A percentile compares a stretch with the other conserved stretches of the same genome.
phyloP scores from a whole-genome alignment of 441 rosid genomes.

The Lepidium campestre region DNA sequence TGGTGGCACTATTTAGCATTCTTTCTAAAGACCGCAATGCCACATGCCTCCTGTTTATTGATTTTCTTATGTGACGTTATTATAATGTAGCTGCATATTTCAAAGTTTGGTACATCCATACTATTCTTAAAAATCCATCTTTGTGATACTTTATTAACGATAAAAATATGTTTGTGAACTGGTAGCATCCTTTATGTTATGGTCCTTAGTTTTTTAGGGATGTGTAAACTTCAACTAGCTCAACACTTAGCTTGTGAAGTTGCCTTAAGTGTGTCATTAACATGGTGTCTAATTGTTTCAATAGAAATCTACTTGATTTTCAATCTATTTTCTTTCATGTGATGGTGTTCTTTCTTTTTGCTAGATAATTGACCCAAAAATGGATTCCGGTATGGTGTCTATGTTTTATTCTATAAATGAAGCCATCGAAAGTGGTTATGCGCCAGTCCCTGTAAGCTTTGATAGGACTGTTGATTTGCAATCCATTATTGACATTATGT shows the following conservation, averaged over 20 bases:
- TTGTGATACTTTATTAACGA: not conserved
- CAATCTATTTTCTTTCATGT: not conserved
- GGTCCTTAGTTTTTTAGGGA: no score
- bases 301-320: not conserved
- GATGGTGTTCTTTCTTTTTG: constrained; percentile 7
- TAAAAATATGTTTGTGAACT: not conserved
- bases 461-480: constrained; percentile 65
- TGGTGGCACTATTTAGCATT: not conserved
- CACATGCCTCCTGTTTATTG: not conserved
- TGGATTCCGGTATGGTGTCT: constrained; percentile 92
- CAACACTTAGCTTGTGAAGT: not conserved
- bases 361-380: constrained; percentile 99
- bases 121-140: not conserved
- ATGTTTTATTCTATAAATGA: constrained; percentile 81
- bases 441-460: constrained; percentile 73
- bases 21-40: not conserved
- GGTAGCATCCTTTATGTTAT: not conserved
- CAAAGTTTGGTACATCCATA: not conserved
- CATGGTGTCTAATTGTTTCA: not conserved
- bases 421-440: constrained; percentile 85
- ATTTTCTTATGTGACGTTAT: not conserved
- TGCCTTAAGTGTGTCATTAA: not conserved
- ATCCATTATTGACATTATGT: constrained; percentile 81
- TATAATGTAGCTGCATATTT: not conserved
- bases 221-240: no score